Base-by-base conservation (phyloP, 805 yeast genomes). In the Kuraishia borneana region DNA sequence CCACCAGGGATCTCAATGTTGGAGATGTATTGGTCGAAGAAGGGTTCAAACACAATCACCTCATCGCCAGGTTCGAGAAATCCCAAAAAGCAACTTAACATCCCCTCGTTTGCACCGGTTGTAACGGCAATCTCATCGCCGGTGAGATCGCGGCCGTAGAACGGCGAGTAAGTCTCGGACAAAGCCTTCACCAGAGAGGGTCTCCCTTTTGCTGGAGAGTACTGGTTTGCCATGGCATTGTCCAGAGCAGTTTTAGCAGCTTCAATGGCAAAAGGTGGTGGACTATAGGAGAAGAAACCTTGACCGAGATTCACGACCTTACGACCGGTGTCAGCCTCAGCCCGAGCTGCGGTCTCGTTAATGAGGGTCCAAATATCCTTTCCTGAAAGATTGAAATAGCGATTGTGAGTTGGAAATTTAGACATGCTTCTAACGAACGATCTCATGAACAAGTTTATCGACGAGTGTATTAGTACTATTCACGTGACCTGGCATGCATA, bases 61-160 rank as follows among this genome's bases (percentile, higher is more conserved):
- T 92, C 98, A 48, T 92, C 98, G 17, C 94, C 96, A 2, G 76
- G 72, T 30, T 83, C 70, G 42, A 92, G 58, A 45, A 87, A 80
- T 0, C 94, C 98, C 38, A 85, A 79, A 52, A 88, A 77, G 3
- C 81, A 75, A 2, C 95, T 60, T 35, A 84, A 67, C 66, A 92
- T 83, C 25, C 96, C 97, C 60, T 92, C 97, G 50, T 92, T 92
- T 30, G 98, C 98, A 36, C 98, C 98, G 2, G 97, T 87, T 30
- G 96, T 84, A 26, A 89, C 79, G 36, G 79, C 73, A 28, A 92
- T 65, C 50, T 85, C 82, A 19, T 62, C 60, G 14, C 72, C 65
- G 18, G 68, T 64, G 16, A 85, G 59, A 18, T 60, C 54, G 34
- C 79, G 63, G 14, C 73, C 75, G 43, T 77, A 81, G 30, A 68